These are phyloP conservation scores for Solanum lignicaule DNA, from an alignment of 257 asterid species.

Conservation along the genomic window DNA sequence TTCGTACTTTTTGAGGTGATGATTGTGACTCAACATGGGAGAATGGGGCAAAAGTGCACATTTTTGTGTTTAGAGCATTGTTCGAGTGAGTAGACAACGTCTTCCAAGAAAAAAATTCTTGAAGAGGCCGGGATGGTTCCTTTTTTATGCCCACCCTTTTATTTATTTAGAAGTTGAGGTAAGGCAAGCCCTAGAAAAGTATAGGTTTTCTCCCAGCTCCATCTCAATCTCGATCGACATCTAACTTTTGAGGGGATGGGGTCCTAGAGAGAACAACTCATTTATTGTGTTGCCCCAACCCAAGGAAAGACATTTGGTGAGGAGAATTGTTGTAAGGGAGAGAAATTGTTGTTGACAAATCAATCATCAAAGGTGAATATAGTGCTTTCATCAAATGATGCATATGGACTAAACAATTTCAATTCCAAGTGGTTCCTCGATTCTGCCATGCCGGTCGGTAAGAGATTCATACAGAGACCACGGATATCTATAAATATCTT, in stretches of 20 bases:
- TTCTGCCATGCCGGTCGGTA: not conserved
- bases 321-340: not conserved
- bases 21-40: not conserved
- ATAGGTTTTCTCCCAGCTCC: not conserved
- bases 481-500: too few species aligned
- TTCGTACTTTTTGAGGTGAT: not conserved
- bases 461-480: not conserved
- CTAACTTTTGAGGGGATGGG: not conserved
- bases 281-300: not conserved
- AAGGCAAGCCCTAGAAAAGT: not conserved
- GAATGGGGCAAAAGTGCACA: not conserved
- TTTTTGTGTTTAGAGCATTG: not conserved
- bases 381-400: not conserved
- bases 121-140: not conserved
- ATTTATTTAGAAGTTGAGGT: not conserved
- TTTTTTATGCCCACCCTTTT: not conserved
- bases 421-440: not conserved
- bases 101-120: not conserved
- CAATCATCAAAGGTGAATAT: not conserved
- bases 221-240: not conserved
- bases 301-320: not conserved
- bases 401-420: not conserved
- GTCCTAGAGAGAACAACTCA: not conserved
- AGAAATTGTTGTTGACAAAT: not conserved
- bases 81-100: not conserved